Base-by-base conservation (phyloP, 78 protist species). In the Monosiga brevicollis region DNA sequence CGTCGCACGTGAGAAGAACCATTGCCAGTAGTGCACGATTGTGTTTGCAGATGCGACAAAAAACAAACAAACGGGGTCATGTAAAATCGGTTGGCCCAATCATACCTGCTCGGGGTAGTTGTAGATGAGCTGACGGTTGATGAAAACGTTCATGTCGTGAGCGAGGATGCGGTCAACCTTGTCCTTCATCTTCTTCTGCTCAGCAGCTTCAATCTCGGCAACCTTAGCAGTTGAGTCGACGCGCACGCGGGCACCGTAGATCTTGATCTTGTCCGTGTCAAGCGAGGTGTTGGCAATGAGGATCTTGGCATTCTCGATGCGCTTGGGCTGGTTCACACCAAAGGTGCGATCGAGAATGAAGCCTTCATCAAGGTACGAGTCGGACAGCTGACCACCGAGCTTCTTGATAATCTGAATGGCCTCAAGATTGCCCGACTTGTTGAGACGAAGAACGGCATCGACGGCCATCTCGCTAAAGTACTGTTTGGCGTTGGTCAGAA, bases 191-290 rank as follows among this genome's bases (percentile, higher is more conserved):
- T 89, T 89, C 32, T 87, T 49, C 86, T 82, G 78, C 91, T 98
- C 99, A 25, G 97, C 99, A 39, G 62, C 85, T 80, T 98, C 99
- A 0, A 98, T 85, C 70, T 95, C 97, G 9, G 97, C 93, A 2
- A 98, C 87, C 71, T 91, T 80, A 36, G 80, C 89, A 78, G 91
- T 83, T 24, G 89, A 74, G 71, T 91, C 91, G 36, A 91, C 86
- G 76, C 87, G 37, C 38, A 75, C 85, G 41, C 49, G 75, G 73
- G 74, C 1, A 23, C 88, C 78, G 0, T 42, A 78, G 37, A 98
- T 96, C 93, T 98, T 98, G 88, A 98, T 89, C 88, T 97, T 98
- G 90, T 98, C 99, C 29, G 99, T 94, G 92, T 98, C 99, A 99
- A 98, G 95, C 22, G 97, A 92, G 22, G 99, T 97, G 96, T 98